phyloP scores from a whole-genome alignment of 331 rosid genomes.

The Saraca asoca region DNA sequence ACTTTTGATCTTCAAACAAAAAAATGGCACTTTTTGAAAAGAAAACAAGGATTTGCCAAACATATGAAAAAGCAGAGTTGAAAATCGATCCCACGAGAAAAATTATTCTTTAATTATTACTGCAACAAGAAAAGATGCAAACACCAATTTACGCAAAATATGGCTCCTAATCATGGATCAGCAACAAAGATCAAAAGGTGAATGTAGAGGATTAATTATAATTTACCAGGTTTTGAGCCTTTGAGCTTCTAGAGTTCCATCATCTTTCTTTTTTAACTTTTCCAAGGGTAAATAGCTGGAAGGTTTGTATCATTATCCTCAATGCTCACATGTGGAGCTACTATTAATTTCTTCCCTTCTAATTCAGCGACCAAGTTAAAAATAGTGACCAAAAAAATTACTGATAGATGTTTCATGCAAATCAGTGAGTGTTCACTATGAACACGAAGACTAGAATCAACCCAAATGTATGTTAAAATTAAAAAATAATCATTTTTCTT shows the following conservation, averaged over 20 bases:
- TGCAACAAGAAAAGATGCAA: too few relatives aligned
- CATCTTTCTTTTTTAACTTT: constrained; percentile 25
- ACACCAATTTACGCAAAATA: too few relatives aligned
- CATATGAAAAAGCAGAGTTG: too few relatives aligned
- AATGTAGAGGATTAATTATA: neutral
- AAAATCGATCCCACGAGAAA: too few relatives aligned
- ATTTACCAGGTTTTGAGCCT: neutral
- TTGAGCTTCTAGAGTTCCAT: too few relatives aligned
- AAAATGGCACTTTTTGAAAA: neutral
- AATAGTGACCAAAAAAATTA: too few relatives aligned
- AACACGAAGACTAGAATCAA: too few relatives aligned
- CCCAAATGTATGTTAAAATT: too few relatives aligned
- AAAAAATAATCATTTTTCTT: too few relatives aligned
- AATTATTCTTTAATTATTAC: too few relatives aligned
- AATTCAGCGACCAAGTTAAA: constrained; percentile 15
- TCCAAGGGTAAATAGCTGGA: neutral
- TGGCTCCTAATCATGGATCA: constrained; percentile 11
- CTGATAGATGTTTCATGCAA: constrained; percentile 15
- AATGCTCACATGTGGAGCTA: constrained; percentile 34
- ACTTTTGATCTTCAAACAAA: neutral
- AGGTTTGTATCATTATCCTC: constrained; percentile 1
- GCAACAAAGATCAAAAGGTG: too few relatives aligned
- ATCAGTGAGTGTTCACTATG: neutral
- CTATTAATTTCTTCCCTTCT: constrained; percentile 18
- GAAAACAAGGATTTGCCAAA: neutral